Evolutionary conservation across 257 asterid genomes (phyloP).

Genomic region (Oldenlandia corymbosa): DNA sequence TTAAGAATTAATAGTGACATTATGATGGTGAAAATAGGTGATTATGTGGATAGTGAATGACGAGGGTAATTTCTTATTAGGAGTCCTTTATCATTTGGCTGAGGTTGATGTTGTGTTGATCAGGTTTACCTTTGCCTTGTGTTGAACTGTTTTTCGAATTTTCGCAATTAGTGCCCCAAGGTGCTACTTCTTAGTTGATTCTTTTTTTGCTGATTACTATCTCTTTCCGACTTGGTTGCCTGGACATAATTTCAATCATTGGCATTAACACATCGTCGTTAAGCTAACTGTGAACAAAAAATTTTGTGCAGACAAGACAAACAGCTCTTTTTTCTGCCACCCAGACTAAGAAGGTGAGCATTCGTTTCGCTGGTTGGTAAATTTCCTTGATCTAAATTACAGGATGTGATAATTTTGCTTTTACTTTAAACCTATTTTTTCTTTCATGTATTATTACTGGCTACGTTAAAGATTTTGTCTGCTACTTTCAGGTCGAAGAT

Average conservation of each 20-base stretch:
- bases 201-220: background rate
- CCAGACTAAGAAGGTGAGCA: conserved; percentile 79
- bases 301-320: conserved; percentile 68
- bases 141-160: background rate
- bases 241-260: background rate
- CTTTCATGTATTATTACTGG: background rate
- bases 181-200: background rate
- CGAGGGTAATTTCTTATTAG: too few relatives aligned
- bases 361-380: background rate
- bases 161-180: background rate
- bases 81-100: too few relatives aligned
- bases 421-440: background rate
- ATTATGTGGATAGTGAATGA: too few relatives aligned
- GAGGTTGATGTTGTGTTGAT: too few relatives aligned
- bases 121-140: too few relatives aligned
- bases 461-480: conserved; percentile 10
- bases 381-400: background rate
- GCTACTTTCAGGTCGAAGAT: conserved; percentile 73
- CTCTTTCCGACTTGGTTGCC: background rate
- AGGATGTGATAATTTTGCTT: background rate
- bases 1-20: background rate
- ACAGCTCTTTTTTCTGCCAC: conserved; percentile 98
- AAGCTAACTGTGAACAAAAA: too few relatives aligned
- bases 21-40: background rate
- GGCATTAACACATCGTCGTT: too few relatives aligned